Evolutionary conservation across 1,284 basidiomycete species (phyloP).

Genomic region (Stereum hirsutum): DNA sequence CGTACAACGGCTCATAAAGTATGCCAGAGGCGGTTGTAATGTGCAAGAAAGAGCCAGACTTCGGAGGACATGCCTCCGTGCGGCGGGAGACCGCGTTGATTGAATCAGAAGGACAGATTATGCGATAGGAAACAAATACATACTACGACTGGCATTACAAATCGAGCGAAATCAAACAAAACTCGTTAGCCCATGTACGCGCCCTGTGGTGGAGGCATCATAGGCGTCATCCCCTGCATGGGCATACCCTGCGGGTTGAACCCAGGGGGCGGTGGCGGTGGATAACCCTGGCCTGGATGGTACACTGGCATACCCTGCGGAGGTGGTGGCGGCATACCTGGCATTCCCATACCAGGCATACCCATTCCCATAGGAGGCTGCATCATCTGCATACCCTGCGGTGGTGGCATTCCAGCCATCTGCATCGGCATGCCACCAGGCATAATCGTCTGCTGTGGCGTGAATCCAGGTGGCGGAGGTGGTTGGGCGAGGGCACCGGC

Average conservation of each 20-base stretch:
- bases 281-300: conserved; percentile 32
- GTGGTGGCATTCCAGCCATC: conserved; percentile 42
- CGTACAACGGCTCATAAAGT: no score
- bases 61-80: no score
- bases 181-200: conserved; percentile 12
- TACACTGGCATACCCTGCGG: conserved; percentile 22
- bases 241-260: conserved; percentile 34
- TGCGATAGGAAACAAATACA: background rate
- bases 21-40: no score
- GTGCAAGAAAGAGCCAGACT: no score
- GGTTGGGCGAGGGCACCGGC: conserved; percentile 72
- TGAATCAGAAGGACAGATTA: background rate
- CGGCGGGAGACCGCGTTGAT: no score
- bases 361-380: conserved; percentile 23
- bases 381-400: conserved; percentile 12
- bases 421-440: conserved; percentile 36
- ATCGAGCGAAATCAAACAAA: background rate
- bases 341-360: conserved; percentile 36
- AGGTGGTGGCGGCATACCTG: conserved; percentile 30
- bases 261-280: conserved; percentile 53
- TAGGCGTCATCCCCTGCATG: conserved; percentile 20
- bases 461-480: conserved; percentile 56
- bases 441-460: conserved; percentile 57
- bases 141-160: background rate
- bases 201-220: conserved; percentile 19